Conservation (phyloP, 2,329 filamentous ascomycete species). For the Fusarium sp. region DNA sequence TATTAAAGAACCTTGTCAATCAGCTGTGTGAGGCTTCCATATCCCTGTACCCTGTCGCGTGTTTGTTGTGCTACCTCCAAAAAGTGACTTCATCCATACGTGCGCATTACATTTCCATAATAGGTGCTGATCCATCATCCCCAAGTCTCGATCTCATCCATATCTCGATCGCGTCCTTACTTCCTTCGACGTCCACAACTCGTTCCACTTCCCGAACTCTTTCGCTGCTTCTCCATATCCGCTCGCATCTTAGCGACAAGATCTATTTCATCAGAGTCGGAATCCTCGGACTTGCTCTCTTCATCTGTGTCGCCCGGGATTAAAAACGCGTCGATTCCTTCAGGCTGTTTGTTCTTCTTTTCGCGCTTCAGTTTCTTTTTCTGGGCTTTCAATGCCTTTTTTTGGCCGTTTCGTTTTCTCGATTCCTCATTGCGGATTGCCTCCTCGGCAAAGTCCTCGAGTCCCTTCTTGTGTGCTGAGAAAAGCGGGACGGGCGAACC, state of each 20-base stretch:
- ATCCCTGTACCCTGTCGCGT: conserved; percentile 11
- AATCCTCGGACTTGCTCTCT: conserved; percentile 31
- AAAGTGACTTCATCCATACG: conserved; percentile 24
- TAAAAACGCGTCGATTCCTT: conserved; percentile 41
- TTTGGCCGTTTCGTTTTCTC: neutral
- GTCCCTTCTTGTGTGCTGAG: conserved; percentile 43
- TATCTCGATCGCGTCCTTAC: conserved; percentile 7
- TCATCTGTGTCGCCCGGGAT: conserved; percentile 42
- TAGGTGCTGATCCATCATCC: conserved; percentile 3
- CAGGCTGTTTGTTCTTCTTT: conserved; percentile 14
- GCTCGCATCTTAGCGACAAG: conserved; percentile 34
- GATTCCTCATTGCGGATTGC: conserved; percentile 27
- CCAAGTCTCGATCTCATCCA: conserved; percentile 12
- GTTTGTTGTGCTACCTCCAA: conserved; percentile 1
- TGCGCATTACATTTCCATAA: conserved; percentile 18
- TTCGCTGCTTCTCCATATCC: conserved; percentile 26
- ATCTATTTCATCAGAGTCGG: conserved; percentile 27
- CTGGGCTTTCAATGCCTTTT: neutral
- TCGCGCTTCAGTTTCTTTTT: conserved; percentile 9
- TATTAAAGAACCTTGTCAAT: conserved; percentile 10
- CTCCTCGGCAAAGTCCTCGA: conserved; percentile 44
- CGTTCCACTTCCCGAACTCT: conserved; percentile 23
- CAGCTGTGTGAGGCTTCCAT: conserved; percentile 7
- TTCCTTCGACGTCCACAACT: conserved; percentile 35
- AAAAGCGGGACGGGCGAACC: conserved; percentile 46